Conservation (phyloP, 1,284 basidiomycete species). For the Ceratobasidium sp. region DNA sequence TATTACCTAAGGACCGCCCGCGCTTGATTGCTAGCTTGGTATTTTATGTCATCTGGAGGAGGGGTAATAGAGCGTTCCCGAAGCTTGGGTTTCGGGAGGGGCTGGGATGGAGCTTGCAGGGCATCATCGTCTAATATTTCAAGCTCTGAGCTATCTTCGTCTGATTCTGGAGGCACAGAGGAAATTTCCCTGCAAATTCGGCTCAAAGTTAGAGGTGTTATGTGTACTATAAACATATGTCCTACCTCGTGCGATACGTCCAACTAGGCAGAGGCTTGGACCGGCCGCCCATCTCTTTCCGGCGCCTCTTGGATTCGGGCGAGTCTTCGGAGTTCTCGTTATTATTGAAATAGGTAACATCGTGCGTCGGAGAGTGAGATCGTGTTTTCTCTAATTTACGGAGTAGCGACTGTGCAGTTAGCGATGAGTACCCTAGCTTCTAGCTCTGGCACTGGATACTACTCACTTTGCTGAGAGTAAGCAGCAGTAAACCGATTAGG, state of each 20-base stretch:
- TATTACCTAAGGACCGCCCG: constrained; percentile 28
- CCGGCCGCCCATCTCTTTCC: constrained; percentile 19
- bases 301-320: constrained; percentile 38
- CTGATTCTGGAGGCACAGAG: constrained; percentile 9
- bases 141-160: constrained; percentile 36
- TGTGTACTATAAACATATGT: neutral
- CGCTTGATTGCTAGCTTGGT: constrained; percentile 31
- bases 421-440: constrained; percentile 25
- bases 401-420: constrained; percentile 9
- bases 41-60: constrained; percentile 29
- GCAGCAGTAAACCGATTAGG: constrained; percentile 25
- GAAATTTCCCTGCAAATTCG: neutral
- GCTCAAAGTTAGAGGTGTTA: neutral
- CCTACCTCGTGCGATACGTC: constrained; percentile 27
- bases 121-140: constrained; percentile 40
- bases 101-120: constrained; percentile 13
- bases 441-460: neutral
- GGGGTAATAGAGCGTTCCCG: constrained; percentile 43
- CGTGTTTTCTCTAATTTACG: constrained; percentile 35
- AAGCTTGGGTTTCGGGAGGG: constrained; percentile 36
- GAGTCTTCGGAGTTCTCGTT: constrained; percentile 18
- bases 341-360: constrained; percentile 41
- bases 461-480: constrained; percentile 38
- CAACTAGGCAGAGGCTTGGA: constrained; percentile 36
- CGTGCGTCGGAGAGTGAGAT: constrained; percentile 31